Evolutionary conservation across 1,284 basidiomycete genomes (phyloP).

Genomic region (Ganoderma lingzhi): DNA sequence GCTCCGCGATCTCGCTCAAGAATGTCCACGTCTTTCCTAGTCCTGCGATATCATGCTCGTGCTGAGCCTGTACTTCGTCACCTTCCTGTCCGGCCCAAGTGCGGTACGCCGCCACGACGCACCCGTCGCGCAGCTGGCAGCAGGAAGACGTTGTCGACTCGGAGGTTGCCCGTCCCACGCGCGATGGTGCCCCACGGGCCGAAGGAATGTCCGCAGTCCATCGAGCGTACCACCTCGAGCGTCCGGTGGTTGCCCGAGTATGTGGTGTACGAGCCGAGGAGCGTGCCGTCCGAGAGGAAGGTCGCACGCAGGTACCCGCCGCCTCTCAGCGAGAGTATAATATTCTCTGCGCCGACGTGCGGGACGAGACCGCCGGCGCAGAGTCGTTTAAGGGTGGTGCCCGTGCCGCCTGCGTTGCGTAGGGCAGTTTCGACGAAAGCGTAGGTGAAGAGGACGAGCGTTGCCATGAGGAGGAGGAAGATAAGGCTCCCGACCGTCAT

Average conservation of each 20-base stretch:
- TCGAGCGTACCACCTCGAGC: conserved; percentile 5
- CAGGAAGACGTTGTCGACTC: conserved; percentile 15
- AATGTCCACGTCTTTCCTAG: not conserved
- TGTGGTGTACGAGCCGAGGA: conserved; percentile 12
- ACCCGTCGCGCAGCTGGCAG: conserved; percentile 17
- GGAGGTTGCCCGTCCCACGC: conserved; percentile 14
- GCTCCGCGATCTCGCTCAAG: not conserved
- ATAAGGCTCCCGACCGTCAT: conserved; percentile 12
- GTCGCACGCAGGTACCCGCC: conserved; percentile 15
- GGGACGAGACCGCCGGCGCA: conserved; percentile 73
- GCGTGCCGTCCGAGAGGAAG: conserved; percentile 2
- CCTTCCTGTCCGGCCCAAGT: conserved; percentile 6
- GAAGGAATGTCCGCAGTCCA: conserved; percentile 12
- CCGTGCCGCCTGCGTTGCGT: not conserved
- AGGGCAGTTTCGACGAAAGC: not conserved
- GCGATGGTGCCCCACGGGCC: conserved; percentile 9
- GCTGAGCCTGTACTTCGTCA: conserved; percentile 14
- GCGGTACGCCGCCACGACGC: conserved; percentile 15
- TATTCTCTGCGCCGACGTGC: conserved; percentile 62
- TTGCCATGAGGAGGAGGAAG: not conserved
- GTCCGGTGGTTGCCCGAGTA: conserved; percentile 1
- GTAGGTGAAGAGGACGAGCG: not conserved
- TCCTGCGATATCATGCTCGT: conserved; percentile 2
- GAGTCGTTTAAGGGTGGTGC: conserved; percentile 60
- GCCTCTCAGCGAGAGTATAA: conserved; percentile 14